Percentiles rank a stretch among this genome's conserved stretches.
Conservation (phyloP, 1,284 basidiomycete species). For the Veloboletus limbatus region DNA sequence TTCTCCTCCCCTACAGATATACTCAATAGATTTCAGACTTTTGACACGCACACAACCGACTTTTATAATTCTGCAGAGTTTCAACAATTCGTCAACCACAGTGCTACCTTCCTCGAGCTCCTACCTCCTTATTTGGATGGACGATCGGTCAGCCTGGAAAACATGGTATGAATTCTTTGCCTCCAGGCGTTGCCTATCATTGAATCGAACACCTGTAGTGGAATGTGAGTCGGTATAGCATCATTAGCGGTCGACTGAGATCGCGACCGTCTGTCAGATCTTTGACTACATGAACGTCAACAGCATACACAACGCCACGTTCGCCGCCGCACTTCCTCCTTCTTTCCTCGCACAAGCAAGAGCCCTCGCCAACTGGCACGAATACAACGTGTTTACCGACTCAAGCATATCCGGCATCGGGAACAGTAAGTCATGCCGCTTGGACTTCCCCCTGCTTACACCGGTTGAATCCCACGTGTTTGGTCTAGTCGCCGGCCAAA, state of each 20-base stretch:
- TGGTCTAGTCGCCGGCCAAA: constrained; percentile 62
- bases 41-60: constrained; percentile 46
- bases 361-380: constrained; percentile 72
- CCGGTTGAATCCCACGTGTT: constrained; percentile 6
- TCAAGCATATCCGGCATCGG: constrained; percentile 56
- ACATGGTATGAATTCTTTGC: constrained; percentile 50
- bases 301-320: constrained; percentile 65
- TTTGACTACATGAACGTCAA: constrained; percentile 77
- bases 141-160: constrained; percentile 53
- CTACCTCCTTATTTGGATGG: constrained; percentile 58
- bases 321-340: constrained; percentile 49
- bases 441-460: not conserved
- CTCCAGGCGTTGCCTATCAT: not conserved
- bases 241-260: not conserved
- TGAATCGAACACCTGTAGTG: constrained; percentile 40
- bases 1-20: not conserved
- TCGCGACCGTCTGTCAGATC: constrained; percentile 40
- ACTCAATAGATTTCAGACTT: constrained; percentile 40
- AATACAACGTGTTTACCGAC: constrained; percentile 69
- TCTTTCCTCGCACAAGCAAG: constrained; percentile 59
- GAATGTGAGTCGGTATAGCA: constrained; percentile 47
- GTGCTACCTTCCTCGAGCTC: constrained; percentile 53
- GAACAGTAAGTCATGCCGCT: constrained; percentile 52
- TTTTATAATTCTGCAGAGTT: constrained; percentile 58
- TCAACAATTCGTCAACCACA: constrained; percentile 45